Percentiles rank a stretch among this genome's conserved stretches.
Evolutionary conservation across 257 asterid genomes (phyloP).

Genomic region (Jacaranda mimosifolia): DNA sequence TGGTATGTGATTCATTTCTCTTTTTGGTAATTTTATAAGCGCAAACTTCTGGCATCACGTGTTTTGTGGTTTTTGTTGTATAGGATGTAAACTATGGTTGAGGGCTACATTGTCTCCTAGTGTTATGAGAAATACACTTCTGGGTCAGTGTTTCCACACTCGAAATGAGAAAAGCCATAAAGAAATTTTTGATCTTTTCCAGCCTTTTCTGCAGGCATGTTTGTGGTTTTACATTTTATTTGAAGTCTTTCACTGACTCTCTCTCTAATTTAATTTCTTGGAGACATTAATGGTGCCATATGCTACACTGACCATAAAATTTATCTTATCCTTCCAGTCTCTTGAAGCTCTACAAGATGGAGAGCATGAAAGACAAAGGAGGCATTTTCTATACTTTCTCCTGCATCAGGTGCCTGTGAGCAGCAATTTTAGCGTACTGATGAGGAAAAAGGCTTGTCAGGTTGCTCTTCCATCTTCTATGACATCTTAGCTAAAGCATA

Average conservation of each 20-base stretch:
- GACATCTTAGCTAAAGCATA: conserved; percentile 32
- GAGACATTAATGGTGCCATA: conserved; percentile 14
- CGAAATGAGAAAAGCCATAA: conserved; percentile 97
- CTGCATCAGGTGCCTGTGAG: conserved; percentile 97
- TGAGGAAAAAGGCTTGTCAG: conserved; percentile 97
- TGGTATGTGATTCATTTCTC: conserved; percentile 62
- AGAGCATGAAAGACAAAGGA: conserved; percentile 94
- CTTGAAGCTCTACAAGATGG: conserved; percentile 99
- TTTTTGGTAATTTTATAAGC: conserved; percentile 29
- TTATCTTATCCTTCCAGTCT: conserved; percentile 63
- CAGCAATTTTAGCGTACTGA: conserved; percentile 89
- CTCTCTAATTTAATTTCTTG: conserved; percentile 18
- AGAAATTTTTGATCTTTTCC: conserved; percentile 98
- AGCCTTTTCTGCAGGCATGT: conserved; percentile 94
- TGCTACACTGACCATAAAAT: conserved; percentile 26
- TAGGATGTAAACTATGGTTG: conserved; percentile 98
- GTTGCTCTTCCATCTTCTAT: conserved; percentile 49
- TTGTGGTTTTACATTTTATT: conserved; percentile 31
- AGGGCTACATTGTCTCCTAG: conserved; percentile 92
- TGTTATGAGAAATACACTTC: conserved; percentile 93
- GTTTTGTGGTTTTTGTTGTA: conserved; percentile 34
- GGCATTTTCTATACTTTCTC: conserved; percentile 89
- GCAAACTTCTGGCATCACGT: conserved; percentile 27
- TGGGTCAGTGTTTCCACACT: conserved; percentile 99
- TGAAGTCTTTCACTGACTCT: conserved; percentile 19